Evolutionary conservation across 192 early-diverging fungal genomes (phyloP), one percentile per base, ranked within the genome.

Genomic region (Spizellomyces sp.): DNA sequence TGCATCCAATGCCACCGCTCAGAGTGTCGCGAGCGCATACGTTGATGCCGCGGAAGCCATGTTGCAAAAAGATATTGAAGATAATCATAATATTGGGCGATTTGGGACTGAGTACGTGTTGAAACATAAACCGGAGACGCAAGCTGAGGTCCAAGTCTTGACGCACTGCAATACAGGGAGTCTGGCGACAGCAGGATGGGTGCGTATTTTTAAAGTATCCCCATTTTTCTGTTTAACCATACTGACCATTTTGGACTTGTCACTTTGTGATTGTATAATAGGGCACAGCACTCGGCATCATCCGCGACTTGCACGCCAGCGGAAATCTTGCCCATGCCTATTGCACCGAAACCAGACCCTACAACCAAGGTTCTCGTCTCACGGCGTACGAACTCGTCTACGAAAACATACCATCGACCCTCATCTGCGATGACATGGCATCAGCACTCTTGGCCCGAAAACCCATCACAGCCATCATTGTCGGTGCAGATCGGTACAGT

Each of bases 101-200:
- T 80, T 79, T 70, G 98, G 98, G 8, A 92, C 91, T 6, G 86
- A 92, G 64, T 94, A 67, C 47, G 87, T 94, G 48, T 61, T 93
- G 45, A 69, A 82, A 2, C 74, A 84, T 58, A 45, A 42, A 15
- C 48, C 14, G 15, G 9, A 5, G n/a, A 5, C 48, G n/a, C 70
- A 70, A 48, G 61, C 70, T 7, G 66, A 67, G 1, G 62, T 75
- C 4, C 62, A 74, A 21, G 89, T 99, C 2, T 77, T 99, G 58
- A 99, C 96, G 1, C 98, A 99, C 82, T 98, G 96, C 83, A 99
- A 99, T 77, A 98, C 96, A 41, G 98, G 87, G 5, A 75, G 75
- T 42, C 69, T 88, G 62, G 85, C 87, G 4, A 87, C 85, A 36
- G 85, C 85, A 41, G 87, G 87, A 5, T 87, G 85, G 96, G 76